Evolutionary conservation across 108 stramenopile genomes (phyloP).

Genomic region (Fragilariopsis cylindrus): DNA sequence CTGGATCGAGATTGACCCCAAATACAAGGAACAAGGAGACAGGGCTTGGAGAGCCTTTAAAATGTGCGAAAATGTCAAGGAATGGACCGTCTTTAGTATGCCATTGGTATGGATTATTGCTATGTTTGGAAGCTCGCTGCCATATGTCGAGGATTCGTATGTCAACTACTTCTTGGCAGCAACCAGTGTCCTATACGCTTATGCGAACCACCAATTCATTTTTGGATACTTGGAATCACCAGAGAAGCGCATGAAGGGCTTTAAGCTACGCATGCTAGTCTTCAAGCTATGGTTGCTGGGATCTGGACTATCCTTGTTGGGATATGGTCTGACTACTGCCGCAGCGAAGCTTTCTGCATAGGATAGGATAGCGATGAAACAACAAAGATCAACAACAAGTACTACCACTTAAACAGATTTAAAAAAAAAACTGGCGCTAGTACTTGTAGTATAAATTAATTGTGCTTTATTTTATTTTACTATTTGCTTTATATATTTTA

Average conservation of each 20-base stretch:
- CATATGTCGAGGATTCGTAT: conserved; percentile 12
- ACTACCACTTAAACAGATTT: too few relatives aligned
- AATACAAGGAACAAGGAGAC: conserved; percentile 22
- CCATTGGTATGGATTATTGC: conserved; percentile 29
- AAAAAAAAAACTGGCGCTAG: too few relatives aligned
- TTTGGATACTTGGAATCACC: conserved; percentile 19
- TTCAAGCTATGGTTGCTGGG: conserved; percentile 19
- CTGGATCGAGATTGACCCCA: conserved; percentile 24
- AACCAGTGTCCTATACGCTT: not conserved
- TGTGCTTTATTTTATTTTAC: too few relatives aligned
- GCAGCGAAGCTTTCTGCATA: too few relatives aligned
- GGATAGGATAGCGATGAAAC: too few relatives aligned
- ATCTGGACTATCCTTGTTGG: conserved; percentile 16
- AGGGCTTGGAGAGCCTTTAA: conserved; percentile 20
- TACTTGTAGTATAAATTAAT: too few relatives aligned
- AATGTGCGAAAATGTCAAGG: conserved; percentile 29
- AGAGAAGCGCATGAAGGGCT: conserved; percentile 18
- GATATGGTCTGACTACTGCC: conserved; percentile 4
- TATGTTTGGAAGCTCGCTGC: conserved; percentile 4
- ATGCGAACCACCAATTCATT: conserved; percentile 17
- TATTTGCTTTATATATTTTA: too few relatives aligned
- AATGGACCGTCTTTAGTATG: conserved; percentile 22
- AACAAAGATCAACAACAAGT: too few relatives aligned
- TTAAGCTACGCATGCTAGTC: conserved; percentile 12
- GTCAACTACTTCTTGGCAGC: conserved; percentile 3